Percentiles rank a stretch among this genome's conserved stretches.
Evolutionary conservation across 768 basidiomycete species (phyloP).

Genomic region (Leucocoprinus birnbaumii): DNA sequence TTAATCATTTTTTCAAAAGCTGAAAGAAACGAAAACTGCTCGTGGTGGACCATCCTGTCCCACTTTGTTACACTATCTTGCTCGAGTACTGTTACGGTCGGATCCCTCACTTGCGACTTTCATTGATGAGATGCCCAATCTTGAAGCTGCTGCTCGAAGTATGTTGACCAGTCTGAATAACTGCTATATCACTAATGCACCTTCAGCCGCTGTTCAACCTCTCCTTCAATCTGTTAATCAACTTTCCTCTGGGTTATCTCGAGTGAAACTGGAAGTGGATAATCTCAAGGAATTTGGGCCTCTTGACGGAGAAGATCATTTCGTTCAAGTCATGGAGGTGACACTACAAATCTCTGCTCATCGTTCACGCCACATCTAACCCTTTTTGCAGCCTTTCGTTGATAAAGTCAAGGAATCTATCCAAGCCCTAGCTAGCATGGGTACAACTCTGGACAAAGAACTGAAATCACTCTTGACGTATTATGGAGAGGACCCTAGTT

Average conservation of each 20-base stretch:
- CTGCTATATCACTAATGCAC: not conserved
- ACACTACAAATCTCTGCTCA: constrained; percentile 7
- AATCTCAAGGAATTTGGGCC: constrained; percentile 30
- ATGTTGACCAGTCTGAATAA: constrained; percentile 17
- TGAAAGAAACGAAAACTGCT: constrained; percentile 81
- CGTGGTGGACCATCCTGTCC: constrained; percentile 70
- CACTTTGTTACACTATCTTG: constrained; percentile 90
- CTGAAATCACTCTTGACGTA: constrained; percentile 59
- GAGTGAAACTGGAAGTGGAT: constrained; percentile 55
- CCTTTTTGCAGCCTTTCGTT: constrained; percentile 43
- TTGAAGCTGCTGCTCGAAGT: constrained; percentile 86
- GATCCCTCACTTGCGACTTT: constrained; percentile 69
- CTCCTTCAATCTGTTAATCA: constrained; percentile 57
- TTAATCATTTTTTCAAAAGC: constrained; percentile 35
- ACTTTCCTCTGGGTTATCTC: constrained; percentile 52
- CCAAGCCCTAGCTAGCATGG: constrained; percentile 64
- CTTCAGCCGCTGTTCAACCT: constrained; percentile 70
- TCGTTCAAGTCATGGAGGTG: constrained; percentile 71
- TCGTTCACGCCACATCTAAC: not conserved
- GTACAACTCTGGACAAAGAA: constrained; percentile 52
- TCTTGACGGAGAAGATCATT: constrained; percentile 50
- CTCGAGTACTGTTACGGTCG: constrained; percentile 62
- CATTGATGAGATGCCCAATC: constrained; percentile 74
- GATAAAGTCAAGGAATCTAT: constrained; percentile 47
- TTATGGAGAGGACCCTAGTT: constrained; percentile 74